Evolutionary conservation across 139 green algal species (phyloP), one percentile per base, ranked within the genome.

Genomic region (Mychonastes homosphaera): DNA sequence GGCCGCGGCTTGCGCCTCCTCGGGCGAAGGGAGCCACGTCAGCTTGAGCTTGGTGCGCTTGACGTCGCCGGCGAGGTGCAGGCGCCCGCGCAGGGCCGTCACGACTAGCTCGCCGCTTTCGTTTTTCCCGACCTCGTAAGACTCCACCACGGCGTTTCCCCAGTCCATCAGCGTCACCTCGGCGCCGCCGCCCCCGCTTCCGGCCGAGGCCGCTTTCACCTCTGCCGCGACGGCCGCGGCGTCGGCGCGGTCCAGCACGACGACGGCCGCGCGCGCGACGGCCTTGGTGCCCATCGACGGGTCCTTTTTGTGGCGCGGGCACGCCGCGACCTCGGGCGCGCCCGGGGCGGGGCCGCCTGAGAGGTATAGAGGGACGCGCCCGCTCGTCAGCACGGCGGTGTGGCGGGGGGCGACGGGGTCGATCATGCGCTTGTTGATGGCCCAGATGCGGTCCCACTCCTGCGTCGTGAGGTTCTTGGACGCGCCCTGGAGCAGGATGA

Each of bases 371-470:
- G 61, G 47, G 56, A 90, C 81, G 15, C 52, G 67, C 64, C 57
- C 66, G 2, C 61, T 50, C 2, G 40, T 34, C 44, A 78, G 62
- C 35, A 99, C 71, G 1, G 85, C 88, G 2, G 88, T 95, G 79
- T 98, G 92, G 12, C 90, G 75, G 5, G 87, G 79, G 68, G 71
- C 84, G 2, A 89, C 67, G 0, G 85, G 83, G 77, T 93, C 86
- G 16, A 93, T 88, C 4, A 91, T 32, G 53, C 82, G 84, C 76
- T 98, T 98, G 84, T 99, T 99, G 69, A 98, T 91, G 21, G 86
- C 79, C 93, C 93, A 99, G 35, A 99, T 84, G 81, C 98, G 98
- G 79, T 98, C 92, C 93, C 88, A 97, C 74, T 97, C 88, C 67
- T 87, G 79, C 53, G 79, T 74, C 1, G 84, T 93, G 27, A 90